Evolutionary conservation across 305 asterid species (phyloP).

Genomic region (Plantago coronopus): DNA sequence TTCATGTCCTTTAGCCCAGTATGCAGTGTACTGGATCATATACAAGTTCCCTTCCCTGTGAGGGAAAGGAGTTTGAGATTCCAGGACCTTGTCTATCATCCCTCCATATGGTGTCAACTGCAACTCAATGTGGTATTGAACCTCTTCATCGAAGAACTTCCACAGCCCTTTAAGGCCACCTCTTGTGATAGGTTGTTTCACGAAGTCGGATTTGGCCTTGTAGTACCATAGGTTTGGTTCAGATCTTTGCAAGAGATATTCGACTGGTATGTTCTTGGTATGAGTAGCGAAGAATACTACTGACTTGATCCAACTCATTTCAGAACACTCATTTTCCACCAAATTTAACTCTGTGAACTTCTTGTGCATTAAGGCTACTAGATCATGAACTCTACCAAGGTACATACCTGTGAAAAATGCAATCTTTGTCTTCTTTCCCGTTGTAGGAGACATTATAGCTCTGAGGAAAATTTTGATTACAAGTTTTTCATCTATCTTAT

Average conservation of each 20-base stretch:
- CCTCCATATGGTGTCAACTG: conserved; percentile 30
- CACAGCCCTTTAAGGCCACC: conserved; percentile 18
- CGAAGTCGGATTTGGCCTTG: conserved; percentile 33
- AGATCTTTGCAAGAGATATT: no score
- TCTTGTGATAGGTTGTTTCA: conserved; percentile 16
- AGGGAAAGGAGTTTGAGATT: conserved; percentile 30
- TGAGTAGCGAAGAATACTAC: not conserved
- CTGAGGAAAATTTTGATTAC: conserved; percentile 4
- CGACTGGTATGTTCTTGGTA: no score
- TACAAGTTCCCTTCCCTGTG: conserved; percentile 33
- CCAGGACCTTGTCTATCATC: conserved; percentile 24
- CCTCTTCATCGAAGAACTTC: conserved; percentile 10
- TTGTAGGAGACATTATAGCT: conserved; percentile 8
- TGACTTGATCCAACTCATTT: conserved; percentile 25
- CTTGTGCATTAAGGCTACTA: conserved; percentile 23
- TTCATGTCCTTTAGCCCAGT: conserved; percentile 8
- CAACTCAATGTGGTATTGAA: not conserved
- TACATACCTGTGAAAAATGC: conserved; percentile 13
- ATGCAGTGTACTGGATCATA: not conserved
- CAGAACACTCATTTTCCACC: conserved; percentile 23
- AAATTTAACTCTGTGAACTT: conserved; percentile 36
- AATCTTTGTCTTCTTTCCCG: conserved; percentile 4
- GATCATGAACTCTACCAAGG: conserved; percentile 23
- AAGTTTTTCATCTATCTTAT: conserved; percentile 17
- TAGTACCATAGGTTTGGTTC: not conserved